Base-by-base conservation (phyloP, 108 stramenopile genomes). In the Chaetoceros tenuissimus region DNA sequence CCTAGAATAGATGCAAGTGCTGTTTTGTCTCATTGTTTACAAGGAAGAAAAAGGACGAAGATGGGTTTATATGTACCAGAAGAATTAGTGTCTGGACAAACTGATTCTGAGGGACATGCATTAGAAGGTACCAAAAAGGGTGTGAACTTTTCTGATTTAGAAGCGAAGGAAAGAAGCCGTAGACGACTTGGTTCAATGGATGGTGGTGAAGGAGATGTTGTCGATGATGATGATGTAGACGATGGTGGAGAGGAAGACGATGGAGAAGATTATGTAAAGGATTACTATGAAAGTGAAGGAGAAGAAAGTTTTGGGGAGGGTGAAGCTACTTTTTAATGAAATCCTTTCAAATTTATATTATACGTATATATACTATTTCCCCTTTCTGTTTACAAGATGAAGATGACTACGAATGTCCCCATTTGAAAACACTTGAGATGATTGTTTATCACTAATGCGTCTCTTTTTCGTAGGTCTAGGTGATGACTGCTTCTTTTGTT, bases 191-290 rank as follows among this genome's bases (percentile, higher is more conserved):
- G 27, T 19, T 45, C 46, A 7, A 56, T 57, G 23, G 44, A 44
- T 22, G 62, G 57, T 21, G 64, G 47, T 8, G 73, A 54, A 1
- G 71, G 61, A 30, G 74, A 70, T 26, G 71, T 64, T 2, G 73
- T 72, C 13, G 71, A 55, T 16, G 58, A 77, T 21, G 73, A 78
- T 22, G 49, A 53, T 16, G 66, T 20, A 44, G 54, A 31, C 24
- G 73, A 79, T 44, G 81, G 82, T 8, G 87, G 71, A 57, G 87
- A 88, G 53, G 87, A 88, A 56, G 78, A 68, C 16, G 72, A 73
- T 54, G 72, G 67, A 2, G 87, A 71, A 13, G 82, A 88, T 55
- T 84, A 82, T 45, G 81, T 67, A 16, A 62, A 59, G 18, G 72
- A 88, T 64, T 81, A 88, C 51, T 84, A 82, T 51, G 83, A 84